Conservation (phyloP, 768 basidiomycete species). For the Leccinum longicurvipes region DNA sequence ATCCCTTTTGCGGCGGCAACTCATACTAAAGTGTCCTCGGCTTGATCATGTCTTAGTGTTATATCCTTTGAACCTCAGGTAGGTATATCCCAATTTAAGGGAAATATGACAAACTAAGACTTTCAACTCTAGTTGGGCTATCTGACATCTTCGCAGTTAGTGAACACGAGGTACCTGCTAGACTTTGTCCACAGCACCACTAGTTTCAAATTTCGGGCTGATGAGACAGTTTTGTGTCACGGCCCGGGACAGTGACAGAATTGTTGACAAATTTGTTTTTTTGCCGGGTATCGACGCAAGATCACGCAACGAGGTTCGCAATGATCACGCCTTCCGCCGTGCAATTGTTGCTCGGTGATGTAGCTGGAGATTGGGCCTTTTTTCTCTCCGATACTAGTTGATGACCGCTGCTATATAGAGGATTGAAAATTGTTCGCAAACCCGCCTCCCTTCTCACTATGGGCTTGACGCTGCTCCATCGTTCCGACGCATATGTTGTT, state of each 20-base stretch:
- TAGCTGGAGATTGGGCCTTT: background rate
- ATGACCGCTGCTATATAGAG: slow-evolving; percentile 8
- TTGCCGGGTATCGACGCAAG: slow-evolving; percentile 21
- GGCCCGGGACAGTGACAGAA: slow-evolving; percentile 1
- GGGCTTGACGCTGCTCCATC: slow-evolving; percentile 17
- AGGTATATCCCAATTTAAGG: background rate
- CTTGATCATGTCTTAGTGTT: background rate
- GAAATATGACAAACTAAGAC: background rate
- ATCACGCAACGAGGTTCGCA: slow-evolving; percentile 30
- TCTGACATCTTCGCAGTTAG: slow-evolving; percentile 6
- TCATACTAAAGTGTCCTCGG: too few species aligned
- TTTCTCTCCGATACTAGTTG: background rate
- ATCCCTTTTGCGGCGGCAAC: too few species aligned
- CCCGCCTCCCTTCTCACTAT: slow-evolving; percentile 5
- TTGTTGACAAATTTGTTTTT: slow-evolving; percentile 7
- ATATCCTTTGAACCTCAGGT: background rate
- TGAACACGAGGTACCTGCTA: background rate
- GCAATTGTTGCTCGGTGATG: background rate
- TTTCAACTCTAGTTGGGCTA: background rate
- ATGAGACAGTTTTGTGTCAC: background rate
- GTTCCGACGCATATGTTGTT: background rate
- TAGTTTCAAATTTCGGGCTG: background rate
- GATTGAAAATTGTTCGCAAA: background rate
- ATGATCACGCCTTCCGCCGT: slow-evolving; percentile 15
- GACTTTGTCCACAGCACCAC: background rate